Base-by-base conservation (phyloP, 2,329 filamentous ascomycete species). In the Graphilbum ipis-grandicollis region DNA sequence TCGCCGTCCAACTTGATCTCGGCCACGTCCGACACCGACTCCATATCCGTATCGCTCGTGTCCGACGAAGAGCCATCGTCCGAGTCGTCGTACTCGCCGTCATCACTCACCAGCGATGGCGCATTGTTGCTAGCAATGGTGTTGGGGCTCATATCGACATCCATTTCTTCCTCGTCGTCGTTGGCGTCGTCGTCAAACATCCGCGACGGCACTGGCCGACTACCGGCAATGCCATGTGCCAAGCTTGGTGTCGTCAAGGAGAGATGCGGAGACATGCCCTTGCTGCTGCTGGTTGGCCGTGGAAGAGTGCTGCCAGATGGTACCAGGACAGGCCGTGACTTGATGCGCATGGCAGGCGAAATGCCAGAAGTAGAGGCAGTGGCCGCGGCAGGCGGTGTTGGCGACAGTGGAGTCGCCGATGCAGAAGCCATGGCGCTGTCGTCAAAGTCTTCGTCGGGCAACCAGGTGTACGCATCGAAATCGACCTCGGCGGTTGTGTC, bases 41-140 rank as follows among this genome's bases (percentile, higher is more conserved):
- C 70, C n/a, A 70, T 62, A 19, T 74, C 74, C 28, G 69, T 52
- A 39, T 73, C 68, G 39, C 65, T 69, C 37, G 60, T 59, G 19
- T 72, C 72, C 5, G 72, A 76, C 31, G 66, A 66, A 4, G 71
- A 78, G 33, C 64, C 67, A 41, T 73, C 71, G 39, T 79, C 73
- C 2, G 76, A 81, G 39, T 79, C 73, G 46, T 80, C 79, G 48
- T 79, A 82, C 51, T 84, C 79, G 47, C 79, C 77, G 50, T 84
- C 79, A 54, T 86, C 80, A 55, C 79, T 83, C 50, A 85, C 79
- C 34, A 86, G 65, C 47, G 78, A 84, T 18, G 80, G 80, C 9
- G 80, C 79, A 45, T 81, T 80, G 54, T 83, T 83, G 52, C 77
- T 79, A 35, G 76, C 65, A 32, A 75, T 57, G 0, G 76, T 79